A percentile compares a stretch with the other conserved stretches of the same genome.
These are phyloP conservation scores for Aaosphaeria arxii DNA, from an alignment of 2,329 filamentous ascomycete species.

Conservation along the genomic window DNA sequence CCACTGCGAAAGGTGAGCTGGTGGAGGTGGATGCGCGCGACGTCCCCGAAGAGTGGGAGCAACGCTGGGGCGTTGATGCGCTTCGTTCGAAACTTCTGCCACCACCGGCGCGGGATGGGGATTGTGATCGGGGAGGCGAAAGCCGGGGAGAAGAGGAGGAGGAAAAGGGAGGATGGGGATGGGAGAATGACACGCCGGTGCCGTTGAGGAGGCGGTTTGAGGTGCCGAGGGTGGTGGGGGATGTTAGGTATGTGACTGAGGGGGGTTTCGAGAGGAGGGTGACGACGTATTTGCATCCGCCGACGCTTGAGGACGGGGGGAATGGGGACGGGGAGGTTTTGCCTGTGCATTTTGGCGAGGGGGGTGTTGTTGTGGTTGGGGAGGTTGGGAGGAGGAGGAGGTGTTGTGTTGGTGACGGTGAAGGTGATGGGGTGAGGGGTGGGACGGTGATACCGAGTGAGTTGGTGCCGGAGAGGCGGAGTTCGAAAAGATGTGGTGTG, in stretches of 20 bases:
- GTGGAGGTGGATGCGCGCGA: slow-evolving; percentile 37
- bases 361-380: not conserved
- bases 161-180: too few species aligned
- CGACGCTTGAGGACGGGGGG: slow-evolving; percentile 36
- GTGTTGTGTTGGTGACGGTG: not conserved
- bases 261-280: slow-evolving; percentile 44
- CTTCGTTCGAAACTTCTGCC: too few species aligned
- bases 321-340: slow-evolving; percentile 23
- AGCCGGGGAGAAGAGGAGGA: too few species aligned
- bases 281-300: slow-evolving; percentile 46
- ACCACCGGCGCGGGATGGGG: too few species aligned
- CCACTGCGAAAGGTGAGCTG: slow-evolving; percentile 30
- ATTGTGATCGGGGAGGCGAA: too few species aligned
- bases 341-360: slow-evolving; percentile 22
- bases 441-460: not conserved
- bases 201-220: not conserved
- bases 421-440: not conserved
- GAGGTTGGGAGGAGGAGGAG: not conserved
- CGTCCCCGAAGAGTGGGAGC: too few species aligned
- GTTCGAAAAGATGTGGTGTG: not conserved
- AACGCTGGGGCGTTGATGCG: too few species aligned
- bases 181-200: too few species aligned
- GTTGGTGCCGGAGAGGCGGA: not conserved
- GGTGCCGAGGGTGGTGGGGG: slow-evolving; percentile 39
- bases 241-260: slow-evolving; percentile 34